Percentiles rank a stretch among this genome's conserved stretches.
These are phyloP conservation scores for Whalleya microplaca DNA, from an alignment of 2,329 filamentous ascomycete species.

Conservation along the genomic window DNA sequence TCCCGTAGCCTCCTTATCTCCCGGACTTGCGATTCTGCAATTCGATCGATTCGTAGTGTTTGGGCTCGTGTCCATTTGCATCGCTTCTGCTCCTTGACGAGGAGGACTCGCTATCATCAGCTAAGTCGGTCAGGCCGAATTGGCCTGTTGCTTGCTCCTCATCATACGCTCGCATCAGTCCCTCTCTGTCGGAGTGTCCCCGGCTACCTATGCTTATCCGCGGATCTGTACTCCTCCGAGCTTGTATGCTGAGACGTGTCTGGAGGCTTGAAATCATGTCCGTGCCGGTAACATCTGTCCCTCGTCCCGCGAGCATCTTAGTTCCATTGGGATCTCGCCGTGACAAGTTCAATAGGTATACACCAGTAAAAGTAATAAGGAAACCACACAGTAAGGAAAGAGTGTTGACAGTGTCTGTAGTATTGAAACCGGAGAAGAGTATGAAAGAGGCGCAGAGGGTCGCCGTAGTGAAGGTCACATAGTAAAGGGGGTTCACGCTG, in stretches of 20 bases:
- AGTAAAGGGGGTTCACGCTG: conserved; percentile 95
- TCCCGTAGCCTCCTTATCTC: conserved; percentile 12
- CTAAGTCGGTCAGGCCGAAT: conserved; percentile 78
- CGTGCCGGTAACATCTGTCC: conserved; percentile 81
- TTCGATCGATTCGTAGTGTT: conserved; percentile 52
- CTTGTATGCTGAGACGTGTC: conserved; percentile 92
- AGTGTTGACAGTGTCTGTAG: conserved; percentile 86
- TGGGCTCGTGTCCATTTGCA: conserved; percentile 44
- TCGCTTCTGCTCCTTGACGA: conserved; percentile 44
- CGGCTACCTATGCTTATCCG: conserved; percentile 65
- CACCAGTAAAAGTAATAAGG: conserved; percentile 90
- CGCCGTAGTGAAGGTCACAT: conserved; percentile 95
- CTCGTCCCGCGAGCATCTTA: conserved; percentile 63
- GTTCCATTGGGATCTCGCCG: conserved; percentile 85
- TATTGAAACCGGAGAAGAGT: conserved; percentile 95
- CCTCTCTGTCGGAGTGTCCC: conserved; percentile 72
- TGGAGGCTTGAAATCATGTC: conserved; percentile 89
- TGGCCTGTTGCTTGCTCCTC: conserved; percentile 71
- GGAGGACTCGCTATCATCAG: conserved; percentile 72
- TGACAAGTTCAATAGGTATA: conserved; percentile 96
- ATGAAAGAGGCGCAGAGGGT: conserved; percentile 95
- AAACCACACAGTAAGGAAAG: conserved; percentile 92
- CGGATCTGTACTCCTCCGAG: conserved; percentile 72
- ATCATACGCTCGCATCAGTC: conserved; percentile 87
- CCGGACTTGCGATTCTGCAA: conserved; percentile 51